These are phyloP conservation scores for Ceratocystis papillata DNA, from an alignment of 2,329 filamentous ascomycete species.

Conservation along the genomic window DNA sequence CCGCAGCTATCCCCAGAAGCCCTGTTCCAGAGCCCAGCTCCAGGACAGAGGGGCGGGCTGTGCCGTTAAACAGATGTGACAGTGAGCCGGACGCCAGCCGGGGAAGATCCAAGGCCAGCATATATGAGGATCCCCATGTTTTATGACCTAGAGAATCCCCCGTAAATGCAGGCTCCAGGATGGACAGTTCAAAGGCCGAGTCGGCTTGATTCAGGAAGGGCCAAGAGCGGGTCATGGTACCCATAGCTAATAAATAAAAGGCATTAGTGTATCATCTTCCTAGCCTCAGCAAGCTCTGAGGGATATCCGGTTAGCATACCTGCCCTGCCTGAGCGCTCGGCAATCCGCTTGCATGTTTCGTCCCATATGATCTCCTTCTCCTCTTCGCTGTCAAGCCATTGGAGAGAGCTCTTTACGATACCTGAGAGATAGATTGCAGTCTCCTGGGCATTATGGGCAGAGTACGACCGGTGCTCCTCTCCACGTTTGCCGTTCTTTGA, in stretches of 20 bases:
- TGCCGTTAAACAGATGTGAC: conserved; percentile 37
- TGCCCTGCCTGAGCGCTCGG: conserved; percentile 72
- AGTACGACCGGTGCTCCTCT: conserved; percentile 34
- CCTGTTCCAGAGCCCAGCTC: conserved; percentile 88
- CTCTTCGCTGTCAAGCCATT: conserved; percentile 58
- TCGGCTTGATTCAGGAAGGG: conserved; percentile 34
- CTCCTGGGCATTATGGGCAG: conserved; percentile 38
- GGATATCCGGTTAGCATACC: conserved; percentile 34
- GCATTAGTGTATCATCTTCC: background rate
- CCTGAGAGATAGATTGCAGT: conserved; percentile 56
- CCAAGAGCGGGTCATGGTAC: conserved; percentile 46
- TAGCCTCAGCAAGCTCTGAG: too few species aligned
- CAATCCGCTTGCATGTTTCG: conserved; percentile 64
- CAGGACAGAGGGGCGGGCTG: conserved; percentile 39
- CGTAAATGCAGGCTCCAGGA: conserved; percentile 79
- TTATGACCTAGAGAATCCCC: conserved; percentile 76
- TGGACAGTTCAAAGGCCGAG: conserved; percentile 49
- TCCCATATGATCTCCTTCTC: conserved; percentile 63
- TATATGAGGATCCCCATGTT: conserved; percentile 87
- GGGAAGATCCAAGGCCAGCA: conserved; percentile 64
- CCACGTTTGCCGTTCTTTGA: conserved; percentile 36
- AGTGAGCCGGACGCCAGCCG: conserved; percentile 37
- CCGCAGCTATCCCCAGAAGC: conserved; percentile 77
- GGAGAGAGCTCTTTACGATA: conserved; percentile 55
- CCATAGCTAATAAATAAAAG: conserved; percentile 38